Base-by-base conservation (phyloP, 2,329 filamentous ascomycete genomes). In the Pyrenochaeta sp. region DNA sequence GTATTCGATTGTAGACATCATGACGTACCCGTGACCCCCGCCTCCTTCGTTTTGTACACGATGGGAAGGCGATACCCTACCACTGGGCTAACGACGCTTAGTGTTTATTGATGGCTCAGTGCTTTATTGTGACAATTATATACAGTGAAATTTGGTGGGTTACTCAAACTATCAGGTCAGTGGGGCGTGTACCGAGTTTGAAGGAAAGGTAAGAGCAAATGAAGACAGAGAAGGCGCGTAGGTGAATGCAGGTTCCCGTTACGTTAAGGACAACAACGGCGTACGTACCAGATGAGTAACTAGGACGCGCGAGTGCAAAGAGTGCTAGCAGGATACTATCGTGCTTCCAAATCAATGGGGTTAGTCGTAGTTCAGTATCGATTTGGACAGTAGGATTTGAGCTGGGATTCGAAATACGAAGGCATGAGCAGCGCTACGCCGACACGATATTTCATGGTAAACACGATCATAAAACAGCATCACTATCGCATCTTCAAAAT, bases 31-130 rank as follows among this genome's bases (percentile, higher is more conserved):
- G 49, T 60, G 63, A 68, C 57, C 67, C 62, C 68, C 60, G 67
- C 63, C 60, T 64, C n/a, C 23, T 55, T 52, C 41, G n/a, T 33
- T 36, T 21, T 14, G 14, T 11, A n/a, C 10, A 35, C 27, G 51
- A 53, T 76, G 74, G 73, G 74, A 75, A 75, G 71, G 71, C 71
- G 66, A 62, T 71, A 71, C 62, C 66, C 70, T 76, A 74, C 74
- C 73, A 75, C 74, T 75, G 68, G 61, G 61, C 72, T 49, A 75
- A 64, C 46, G 56, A 49, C 65, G 72, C 73, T 63, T 56, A 37
- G 32, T 51, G 40, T 27, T 45, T 45, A 1, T 35, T 23, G 18
- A 30, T 39, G 45, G 12, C n/a, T 51, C 39, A 37, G 41, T 44
- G 43, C 11, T 17, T 1, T 10, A 43, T 7, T 7, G 9, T 17